Conservation (phyloP, 2,329 filamentous ascomycete genomes). For the Cladosporium sp. region DNA sequence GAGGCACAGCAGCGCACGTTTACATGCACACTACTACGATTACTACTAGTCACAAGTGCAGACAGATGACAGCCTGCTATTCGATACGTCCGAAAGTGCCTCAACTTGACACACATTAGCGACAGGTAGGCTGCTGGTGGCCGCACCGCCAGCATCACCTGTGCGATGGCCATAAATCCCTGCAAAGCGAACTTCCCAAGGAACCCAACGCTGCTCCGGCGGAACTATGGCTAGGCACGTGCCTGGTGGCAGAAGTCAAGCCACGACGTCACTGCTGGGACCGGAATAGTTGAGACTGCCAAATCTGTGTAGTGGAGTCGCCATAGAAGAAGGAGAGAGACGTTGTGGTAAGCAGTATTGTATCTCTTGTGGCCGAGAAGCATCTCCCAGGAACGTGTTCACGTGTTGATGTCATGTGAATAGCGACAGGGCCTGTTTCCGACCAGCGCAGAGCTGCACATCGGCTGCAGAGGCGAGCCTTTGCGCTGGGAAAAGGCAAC, state of each 20-base stretch:
- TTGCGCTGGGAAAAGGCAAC: constrained; percentile 7
- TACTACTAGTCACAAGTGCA: neutral
- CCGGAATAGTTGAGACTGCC: neutral
- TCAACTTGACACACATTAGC: neutral
- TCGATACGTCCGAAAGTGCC: neutral
- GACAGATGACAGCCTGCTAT: neutral
- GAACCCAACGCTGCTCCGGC: neutral
- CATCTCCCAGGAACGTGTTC: neutral
- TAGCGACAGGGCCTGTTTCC: neutral
- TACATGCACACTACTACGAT: neutral
- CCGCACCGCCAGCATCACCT: neutral
- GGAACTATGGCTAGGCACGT: constrained; percentile 1
- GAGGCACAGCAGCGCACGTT: neutral
- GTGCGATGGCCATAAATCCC: constrained; percentile 7
- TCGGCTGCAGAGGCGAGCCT: constrained; percentile 8
- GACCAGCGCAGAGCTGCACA: neutral
- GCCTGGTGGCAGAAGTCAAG: neutral
- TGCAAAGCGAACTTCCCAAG: neutral
- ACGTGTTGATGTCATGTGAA: neutral
- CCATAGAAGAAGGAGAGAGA: neutral
- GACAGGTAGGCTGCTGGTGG: neutral
- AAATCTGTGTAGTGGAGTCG: neutral
- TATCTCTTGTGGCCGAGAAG: neutral
- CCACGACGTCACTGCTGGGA: neutral
- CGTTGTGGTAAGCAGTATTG: neutral